Conservation (phyloP, 2,329 filamentous ascomycete species). For the Xylaria sp. region DNA sequence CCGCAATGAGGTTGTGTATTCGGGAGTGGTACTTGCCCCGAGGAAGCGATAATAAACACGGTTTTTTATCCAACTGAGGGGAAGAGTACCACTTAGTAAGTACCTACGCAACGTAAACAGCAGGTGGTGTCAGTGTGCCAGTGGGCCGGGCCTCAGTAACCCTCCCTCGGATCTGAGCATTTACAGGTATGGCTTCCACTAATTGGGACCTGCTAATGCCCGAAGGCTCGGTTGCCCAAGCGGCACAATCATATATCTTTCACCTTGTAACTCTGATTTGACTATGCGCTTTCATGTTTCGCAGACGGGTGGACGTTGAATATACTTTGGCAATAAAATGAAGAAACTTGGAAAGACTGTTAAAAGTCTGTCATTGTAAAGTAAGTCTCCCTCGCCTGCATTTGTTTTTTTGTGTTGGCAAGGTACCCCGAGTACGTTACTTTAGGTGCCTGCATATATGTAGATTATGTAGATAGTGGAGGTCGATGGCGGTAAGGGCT, state of each 20-base stretch:
- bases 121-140: background rate
- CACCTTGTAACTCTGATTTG: too few relatives aligned
- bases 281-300: background rate
- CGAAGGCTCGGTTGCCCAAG: background rate
- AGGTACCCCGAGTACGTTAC: background rate
- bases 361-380: background rate
- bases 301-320: background rate
- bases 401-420: background rate
- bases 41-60: background rate
- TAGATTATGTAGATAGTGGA: background rate
- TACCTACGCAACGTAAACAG: background rate
- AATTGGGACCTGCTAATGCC: background rate
- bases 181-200: background rate
- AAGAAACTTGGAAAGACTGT: background rate
- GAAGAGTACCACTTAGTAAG: background rate
- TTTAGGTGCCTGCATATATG: background rate
- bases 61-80: background rate
- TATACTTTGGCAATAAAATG: background rate
- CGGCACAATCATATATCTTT: background rate
- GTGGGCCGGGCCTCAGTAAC: background rate
- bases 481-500: constrained; percentile 20
- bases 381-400: background rate
- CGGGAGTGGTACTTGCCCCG: background rate
- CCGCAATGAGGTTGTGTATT: constrained; percentile 13
- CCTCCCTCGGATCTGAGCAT: background rate